Conservation (phyloP, 371 early-diverging fungal genomes). For the Syncephalastrum monosporum region DNA sequence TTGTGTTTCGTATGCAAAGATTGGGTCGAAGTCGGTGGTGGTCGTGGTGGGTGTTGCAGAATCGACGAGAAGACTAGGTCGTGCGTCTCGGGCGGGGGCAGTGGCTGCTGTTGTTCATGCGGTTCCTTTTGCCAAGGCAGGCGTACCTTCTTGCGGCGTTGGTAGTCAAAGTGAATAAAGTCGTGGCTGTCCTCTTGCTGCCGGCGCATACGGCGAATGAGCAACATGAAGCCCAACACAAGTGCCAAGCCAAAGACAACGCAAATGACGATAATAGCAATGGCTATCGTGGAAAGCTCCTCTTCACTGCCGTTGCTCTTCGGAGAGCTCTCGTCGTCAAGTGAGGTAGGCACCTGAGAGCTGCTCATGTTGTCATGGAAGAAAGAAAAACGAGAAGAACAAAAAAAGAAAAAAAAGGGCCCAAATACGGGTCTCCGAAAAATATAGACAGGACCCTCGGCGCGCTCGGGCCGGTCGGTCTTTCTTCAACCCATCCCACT, state of each 20-base stretch:
- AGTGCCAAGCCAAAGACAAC: constrained; percentile 7
- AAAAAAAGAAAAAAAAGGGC: too few relatives aligned
- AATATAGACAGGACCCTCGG: too few relatives aligned
- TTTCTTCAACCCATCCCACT: too few relatives aligned
- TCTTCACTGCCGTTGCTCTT: neutral
- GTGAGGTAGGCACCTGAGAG: too few relatives aligned
- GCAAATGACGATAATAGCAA: constrained; percentile 10
- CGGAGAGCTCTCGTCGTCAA: too few relatives aligned
- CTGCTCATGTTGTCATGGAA: too few relatives aligned
- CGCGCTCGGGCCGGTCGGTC: too few relatives aligned
- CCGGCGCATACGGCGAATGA: constrained; percentile 7
- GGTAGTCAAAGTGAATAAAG: constrained; percentile 10
- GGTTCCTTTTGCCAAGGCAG: constrained; percentile 4
- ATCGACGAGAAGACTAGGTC: constrained; percentile 14
- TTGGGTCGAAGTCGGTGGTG: constrained; percentile 8
- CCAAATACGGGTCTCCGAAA: too few relatives aligned
- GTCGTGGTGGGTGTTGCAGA: constrained; percentile 10
- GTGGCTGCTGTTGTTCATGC: neutral
- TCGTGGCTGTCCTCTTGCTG: constrained; percentile 1
- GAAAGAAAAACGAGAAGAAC: too few relatives aligned
- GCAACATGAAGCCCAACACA: constrained; percentile 4
- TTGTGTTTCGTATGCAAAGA: neutral
- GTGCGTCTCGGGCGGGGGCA: constrained; percentile 11
- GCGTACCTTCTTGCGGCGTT: constrained; percentile 7
- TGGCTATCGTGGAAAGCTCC: constrained; percentile 5